Evolutionary conservation across 768 basidiomycete species (phyloP), one percentile per base, ranked within the genome.

Genomic region (Pleurotus ostreatus): DNA sequence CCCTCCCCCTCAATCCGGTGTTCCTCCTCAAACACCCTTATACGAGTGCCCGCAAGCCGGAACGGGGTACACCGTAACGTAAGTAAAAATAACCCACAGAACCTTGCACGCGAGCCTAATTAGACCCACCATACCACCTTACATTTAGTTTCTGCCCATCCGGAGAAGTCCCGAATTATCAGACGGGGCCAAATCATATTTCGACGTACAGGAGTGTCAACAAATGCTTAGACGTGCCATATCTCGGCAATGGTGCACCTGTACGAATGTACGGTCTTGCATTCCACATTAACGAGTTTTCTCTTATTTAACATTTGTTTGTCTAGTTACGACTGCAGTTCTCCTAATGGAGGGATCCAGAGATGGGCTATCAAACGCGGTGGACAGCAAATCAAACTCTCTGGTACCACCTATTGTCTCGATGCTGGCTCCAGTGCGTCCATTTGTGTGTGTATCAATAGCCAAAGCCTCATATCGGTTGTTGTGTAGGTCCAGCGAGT

Each of bases 271-370:
- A 41, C 16, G 51, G 11, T 15, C 30, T 12, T 20, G 8, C 22
- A 16, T 15, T 30, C 38, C n/a, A n/a, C n/a, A n/a, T n/a, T n/a
- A n/a, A n/a, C n/a, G n/a, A n/a, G n/a, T n/a, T n/a, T n/a, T n/a
- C n/a, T n/a, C n/a, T n/a, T n/a, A n/a, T n/a, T n/a, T n/a, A n/a
- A n/a, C n/a, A n/a, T n/a, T n/a, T n/a, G n/a, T n/a, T n/a, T n/a
- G n/a, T n/a, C n/a, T n/a, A n/a, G n/a, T n/a, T 70, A 66, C 40
- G 70, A 71, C 49, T 74, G 71, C 58, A 71, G 72, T n/a, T n/a
- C n/a, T n/a, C n/a, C n/a, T n/a, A n/a, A n/a, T n/a, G n/a, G n/a
- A n/a, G n/a, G n/a, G n/a, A n/a, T n/a, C n/a, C n/a, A n/a, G n/a
- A n/a, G n/a, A n/a, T n/a, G n/a, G n/a, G n/a, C n/a, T n/a, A n/a